phyloP scores from a whole-genome alignment of 345 rosid genomes.

The Dipteronia dyeriana region DNA sequence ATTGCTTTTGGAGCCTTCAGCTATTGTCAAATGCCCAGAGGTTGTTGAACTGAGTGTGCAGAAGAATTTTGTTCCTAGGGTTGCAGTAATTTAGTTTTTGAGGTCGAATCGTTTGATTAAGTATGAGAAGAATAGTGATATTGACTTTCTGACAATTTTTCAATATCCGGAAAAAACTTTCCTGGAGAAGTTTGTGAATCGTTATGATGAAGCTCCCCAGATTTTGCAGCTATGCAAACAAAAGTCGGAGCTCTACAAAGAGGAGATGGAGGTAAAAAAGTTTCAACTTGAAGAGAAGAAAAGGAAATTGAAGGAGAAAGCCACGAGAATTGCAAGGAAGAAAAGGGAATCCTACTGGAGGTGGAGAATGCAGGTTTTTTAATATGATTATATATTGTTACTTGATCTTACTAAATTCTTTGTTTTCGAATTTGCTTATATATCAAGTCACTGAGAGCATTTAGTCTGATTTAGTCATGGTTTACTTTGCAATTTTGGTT shows the following conservation, averaged over 20 bases:
- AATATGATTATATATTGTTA: too few species aligned
- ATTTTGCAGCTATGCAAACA: slow-evolving; percentile 14
- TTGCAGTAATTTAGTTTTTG: neutral
- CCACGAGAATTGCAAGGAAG: neutral
- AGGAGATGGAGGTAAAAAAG: too few species aligned
- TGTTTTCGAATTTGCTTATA: too few species aligned
- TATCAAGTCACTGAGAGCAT: too few species aligned
- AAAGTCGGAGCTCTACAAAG: neutral
- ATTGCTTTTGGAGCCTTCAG: neutral
- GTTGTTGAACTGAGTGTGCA: neutral
- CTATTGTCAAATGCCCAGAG: neutral
- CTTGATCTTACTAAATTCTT: too few species aligned
- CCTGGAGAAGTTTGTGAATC: slow-evolving; percentile 18
- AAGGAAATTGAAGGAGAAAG: too few species aligned
- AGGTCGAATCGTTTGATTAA: slow-evolving; percentile 4
- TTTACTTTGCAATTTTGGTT: too few species aligned
- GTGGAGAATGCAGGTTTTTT: too few species aligned
- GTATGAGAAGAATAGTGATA: neutral
- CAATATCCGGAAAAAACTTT: slow-evolving; percentile 3
- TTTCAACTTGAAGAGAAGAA: too few species aligned
- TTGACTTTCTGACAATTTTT: neutral
- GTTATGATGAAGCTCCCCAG: slow-evolving; percentile 12
- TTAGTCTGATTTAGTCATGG: too few species aligned
- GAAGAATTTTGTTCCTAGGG: neutral
- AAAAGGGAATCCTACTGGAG: neutral